Percentiles rank a stretch among this genome's conserved stretches.
phyloP scores from a whole-genome alignment of 2,329 filamentous ascomycete species.

The Cephalotrichum gorgonifer region DNA sequence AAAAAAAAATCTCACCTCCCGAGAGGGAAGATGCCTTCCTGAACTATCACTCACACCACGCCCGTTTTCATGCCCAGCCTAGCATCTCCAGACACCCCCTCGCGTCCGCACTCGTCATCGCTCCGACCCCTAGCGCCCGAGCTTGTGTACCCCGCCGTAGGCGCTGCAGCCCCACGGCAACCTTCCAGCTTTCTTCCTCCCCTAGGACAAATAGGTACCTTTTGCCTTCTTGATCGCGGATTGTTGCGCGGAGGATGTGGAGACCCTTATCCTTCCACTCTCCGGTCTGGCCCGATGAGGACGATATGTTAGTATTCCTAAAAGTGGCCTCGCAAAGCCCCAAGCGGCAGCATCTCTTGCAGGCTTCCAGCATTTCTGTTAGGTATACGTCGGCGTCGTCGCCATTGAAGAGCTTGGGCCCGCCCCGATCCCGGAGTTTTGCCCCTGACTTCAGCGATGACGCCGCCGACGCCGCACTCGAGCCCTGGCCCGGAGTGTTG shows the following conservation, averaged over 20 bases:
- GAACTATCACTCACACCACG: background rate
- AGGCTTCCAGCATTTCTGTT: conserved; percentile 50
- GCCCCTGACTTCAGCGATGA: background rate
- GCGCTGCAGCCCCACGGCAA: conserved; percentile 49
- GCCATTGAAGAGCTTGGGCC: conserved; percentile 41
- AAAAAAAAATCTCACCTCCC: too few relatives aligned
- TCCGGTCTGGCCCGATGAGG: conserved; percentile 34
- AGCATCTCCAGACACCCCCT: conserved; percentile 46
- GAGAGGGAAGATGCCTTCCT: background rate
- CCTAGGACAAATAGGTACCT: conserved; percentile 54
- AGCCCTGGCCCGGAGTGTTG: conserved; percentile 25
- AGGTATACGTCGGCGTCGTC: conserved; percentile 60
- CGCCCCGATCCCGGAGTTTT: conserved; percentile 33
- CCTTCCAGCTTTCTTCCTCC: conserved; percentile 59
- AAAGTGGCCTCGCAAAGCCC: conserved; percentile 35
- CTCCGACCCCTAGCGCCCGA: conserved; percentile 46
- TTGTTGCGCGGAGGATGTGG: conserved; percentile 53
- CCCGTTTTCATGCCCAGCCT: conserved; percentile 34
- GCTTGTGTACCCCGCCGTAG: conserved; percentile 51
- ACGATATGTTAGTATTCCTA: conserved; percentile 29
- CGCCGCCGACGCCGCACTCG: background rate
- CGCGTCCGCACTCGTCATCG: conserved; percentile 43
- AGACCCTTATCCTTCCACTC: conserved; percentile 44
- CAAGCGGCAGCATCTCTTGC: conserved; percentile 53
- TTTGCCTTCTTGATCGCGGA: conserved; percentile 57